These are phyloP conservation scores for Citrullus colocynthis DNA, from an alignment of 306 rosid genomes.

Conservation along the genomic window DNA sequence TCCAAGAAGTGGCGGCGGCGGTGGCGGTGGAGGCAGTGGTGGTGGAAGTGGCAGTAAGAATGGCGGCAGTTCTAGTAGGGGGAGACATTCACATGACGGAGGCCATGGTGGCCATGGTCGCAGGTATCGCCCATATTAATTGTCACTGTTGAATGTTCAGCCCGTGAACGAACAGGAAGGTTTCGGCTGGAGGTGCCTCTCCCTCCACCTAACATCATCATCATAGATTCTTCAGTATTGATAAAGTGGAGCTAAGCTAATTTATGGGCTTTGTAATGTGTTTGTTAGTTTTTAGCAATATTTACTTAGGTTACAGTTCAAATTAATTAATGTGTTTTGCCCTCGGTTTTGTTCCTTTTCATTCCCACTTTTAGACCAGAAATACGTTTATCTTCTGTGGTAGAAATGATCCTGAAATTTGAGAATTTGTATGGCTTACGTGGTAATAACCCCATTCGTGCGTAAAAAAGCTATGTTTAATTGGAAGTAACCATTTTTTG, in stretches of 20 bases:
- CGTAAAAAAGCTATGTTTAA: not conserved
- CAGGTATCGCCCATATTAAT: slow-evolving; percentile 74
- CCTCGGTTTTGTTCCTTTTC: not conserved
- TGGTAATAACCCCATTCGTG: not conserved
- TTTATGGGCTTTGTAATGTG: not conserved
- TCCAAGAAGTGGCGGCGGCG: slow-evolving; percentile 47
- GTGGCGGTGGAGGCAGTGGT: slow-evolving; percentile 12
- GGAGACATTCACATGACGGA: slow-evolving; percentile 44
- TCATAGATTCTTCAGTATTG: not conserved
- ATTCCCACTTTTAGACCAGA: not conserved
- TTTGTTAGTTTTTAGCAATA: not conserved
- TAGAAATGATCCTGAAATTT: not conserved
- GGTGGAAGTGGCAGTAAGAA: slow-evolving; percentile 37
- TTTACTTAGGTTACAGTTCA: not conserved
- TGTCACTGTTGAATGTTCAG: not conserved
- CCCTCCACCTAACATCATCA: not conserved
- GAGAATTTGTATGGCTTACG: not conserved
- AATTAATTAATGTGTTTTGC: slow-evolving; percentile 1
- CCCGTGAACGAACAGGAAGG: not conserved
- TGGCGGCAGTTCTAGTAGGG: slow-evolving; percentile 44
- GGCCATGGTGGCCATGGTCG: slow-evolving; percentile 72
- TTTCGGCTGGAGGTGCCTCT: not conserved
- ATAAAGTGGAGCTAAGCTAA: slow-evolving; percentile 2
- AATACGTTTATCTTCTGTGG: not conserved
- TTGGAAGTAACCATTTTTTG: too few relatives aligned